Evolutionary conservation across 768 basidiomycete species (phyloP), one percentile per base, ranked within the genome.

Genomic region (Podaxis pistillaris): DNA sequence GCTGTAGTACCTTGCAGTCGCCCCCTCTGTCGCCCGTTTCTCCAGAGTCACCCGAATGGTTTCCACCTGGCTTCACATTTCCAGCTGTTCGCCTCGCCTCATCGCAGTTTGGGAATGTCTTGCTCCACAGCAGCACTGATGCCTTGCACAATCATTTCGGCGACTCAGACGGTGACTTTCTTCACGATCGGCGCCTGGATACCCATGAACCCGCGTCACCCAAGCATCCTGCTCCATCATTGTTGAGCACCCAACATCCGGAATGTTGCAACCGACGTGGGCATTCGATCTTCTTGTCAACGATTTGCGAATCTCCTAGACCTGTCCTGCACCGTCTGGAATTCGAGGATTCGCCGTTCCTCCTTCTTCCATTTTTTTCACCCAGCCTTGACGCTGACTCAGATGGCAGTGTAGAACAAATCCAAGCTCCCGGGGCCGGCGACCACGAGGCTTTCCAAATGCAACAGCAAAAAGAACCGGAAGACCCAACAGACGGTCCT

Each of bases 1-100:
- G 61, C 33, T 62, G 54, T 30, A 62, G 61, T 56, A 62, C 54
- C 28, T 22, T 62, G n/a, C 24, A 50, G 15, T 62, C 61, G 3
- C 53, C 61, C 12, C 47, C 61, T 9, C 24, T 56, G 19, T 62
- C 61, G 7, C 61, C 61, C 4, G 38, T 56, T 1, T 62, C 55
- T 33, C 46, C 54, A 7, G 11, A 46, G 1, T 22, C 33, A 47
- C 7, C 44, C 2, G 61, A 62, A 15, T 62, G 61, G 61, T 19
- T 22, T 12, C 44, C 40, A 17, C 47, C 11, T 0, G 12, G 2
- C 26, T 60, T 60, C 26, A 0, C 40, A 2, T 38, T 50, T 24
- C 38, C 41, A 15, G 24, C 28, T 19, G 13, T 53, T 56, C 38
- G 19, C 38, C 6, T 24, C 19, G n/a, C 58, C 8, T 9, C 33